Base-by-base conservation (phyloP, 257 asterid species). In the Scutellaria galericulata region DNA sequence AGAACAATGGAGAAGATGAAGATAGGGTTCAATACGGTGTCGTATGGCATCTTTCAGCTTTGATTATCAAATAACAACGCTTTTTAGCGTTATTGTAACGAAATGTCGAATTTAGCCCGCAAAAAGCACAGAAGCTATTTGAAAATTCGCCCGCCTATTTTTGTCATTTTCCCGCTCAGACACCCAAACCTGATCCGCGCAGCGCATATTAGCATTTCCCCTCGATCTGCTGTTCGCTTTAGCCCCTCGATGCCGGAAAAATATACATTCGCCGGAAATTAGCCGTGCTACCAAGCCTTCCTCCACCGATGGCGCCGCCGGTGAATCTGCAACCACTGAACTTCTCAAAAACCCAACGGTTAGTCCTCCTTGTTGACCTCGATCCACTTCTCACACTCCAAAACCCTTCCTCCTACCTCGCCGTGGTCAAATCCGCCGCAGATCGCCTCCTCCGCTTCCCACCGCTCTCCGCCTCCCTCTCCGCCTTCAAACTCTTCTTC, bases 281-380 rank as follows among this genome's bases (percentile, higher is more conserved):
- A 77, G 69, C 73, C 46, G 44, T 71, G 7, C 79, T 77, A 7
- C 81, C 65, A 59, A 55, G 15, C 62, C 48, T 42, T 37, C 46
- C 5, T n/a, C 65, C 72, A 50, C 41, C 64, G 35, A 89, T 89
- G 97, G 74, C 77, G 87, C 83, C 81, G 72, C 84, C 78, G 64
- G 81, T 48, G 42, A 48, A 66, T 71, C 73, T 59, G 47, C 78
- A 62, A 8, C 85, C 83, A 39, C 55, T 79, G 22, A 75, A 89
- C 65, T 87, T 86, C 80, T 84, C 94, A 5, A 80, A 75, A 75
- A 87, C 95, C 12, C 88, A 85, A 18, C 91, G 99, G 15, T 31
- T 95, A 8, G 87, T 92, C 46, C 78, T 95, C 64, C 84, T 90
- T 66, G 80, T 92, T 72, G 99, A 95, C 80, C 92, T 95, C 50